phyloP scores from a whole-genome alignment of 305 asterid genomes.

The Rubia occidens region DNA sequence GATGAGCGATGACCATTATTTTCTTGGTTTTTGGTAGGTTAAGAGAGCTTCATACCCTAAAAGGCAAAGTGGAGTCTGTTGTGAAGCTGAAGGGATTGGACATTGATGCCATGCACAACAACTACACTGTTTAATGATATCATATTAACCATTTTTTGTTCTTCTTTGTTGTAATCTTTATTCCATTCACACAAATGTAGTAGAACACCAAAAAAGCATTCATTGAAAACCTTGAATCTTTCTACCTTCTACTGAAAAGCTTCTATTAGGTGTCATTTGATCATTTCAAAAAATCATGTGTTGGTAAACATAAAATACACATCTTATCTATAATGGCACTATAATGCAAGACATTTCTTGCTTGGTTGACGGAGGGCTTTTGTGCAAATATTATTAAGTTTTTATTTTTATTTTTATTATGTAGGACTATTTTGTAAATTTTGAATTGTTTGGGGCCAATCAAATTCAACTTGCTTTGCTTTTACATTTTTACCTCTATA shows the following conservation, averaged over 20 bases:
- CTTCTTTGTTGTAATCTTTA: neutral
- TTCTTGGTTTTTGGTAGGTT: constrained; percentile 28
- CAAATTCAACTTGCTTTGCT: too few species aligned
- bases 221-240: neutral
- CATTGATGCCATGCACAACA: constrained; percentile 45
- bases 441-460: too few species aligned
- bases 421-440: too few species aligned
- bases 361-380: too few species aligned
- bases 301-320: too few species aligned
- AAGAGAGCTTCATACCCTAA: constrained; percentile 59
- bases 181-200: neutral
- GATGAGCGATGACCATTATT: constrained; percentile 2
- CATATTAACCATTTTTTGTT: neutral
- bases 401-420: too few species aligned
- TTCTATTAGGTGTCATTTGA: neutral
- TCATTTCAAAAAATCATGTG: too few species aligned
- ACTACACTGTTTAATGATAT: constrained; percentile 42
- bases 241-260: neutral
- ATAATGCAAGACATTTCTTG: too few species aligned
- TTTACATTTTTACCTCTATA: too few species aligned
- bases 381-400: too few species aligned
- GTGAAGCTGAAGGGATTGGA: constrained; percentile 57
- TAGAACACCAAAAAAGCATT: neutral
- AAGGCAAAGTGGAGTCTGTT: constrained; percentile 58
- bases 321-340: too few species aligned